A percentile compares a stretch with the other conserved stretches of the same genome.
These are phyloP conservation scores for Neocatenulostroma microsporum DNA, from an alignment of 2,329 filamentous ascomycete genomes.

Conservation along the genomic window DNA sequence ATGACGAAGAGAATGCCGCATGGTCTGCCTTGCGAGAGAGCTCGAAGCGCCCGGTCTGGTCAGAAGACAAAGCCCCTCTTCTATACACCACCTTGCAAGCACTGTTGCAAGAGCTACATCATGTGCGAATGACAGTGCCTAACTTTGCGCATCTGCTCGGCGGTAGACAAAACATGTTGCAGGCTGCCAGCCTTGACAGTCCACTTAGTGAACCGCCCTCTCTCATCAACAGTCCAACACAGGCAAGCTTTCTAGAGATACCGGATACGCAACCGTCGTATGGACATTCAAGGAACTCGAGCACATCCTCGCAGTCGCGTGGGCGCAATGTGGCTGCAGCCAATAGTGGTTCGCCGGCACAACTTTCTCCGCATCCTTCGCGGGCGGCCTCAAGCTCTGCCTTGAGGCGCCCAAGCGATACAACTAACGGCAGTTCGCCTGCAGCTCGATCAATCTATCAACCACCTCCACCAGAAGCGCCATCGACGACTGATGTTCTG, in stretches of 20 bases:
- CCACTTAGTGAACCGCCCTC: slow-evolving; percentile 17
- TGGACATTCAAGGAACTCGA: slow-evolving; percentile 17
- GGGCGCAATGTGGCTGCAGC: slow-evolving; percentile 11
- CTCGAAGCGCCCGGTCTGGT: slow-evolving; percentile 31
- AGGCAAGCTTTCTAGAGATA: no score
- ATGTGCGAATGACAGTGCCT: slow-evolving; percentile 37
- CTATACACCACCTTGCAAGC: slow-evolving; percentile 37
- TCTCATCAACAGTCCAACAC: slow-evolving; percentile 15
- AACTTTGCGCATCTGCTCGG: slow-evolving; percentile 43
- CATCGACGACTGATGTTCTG: slow-evolving; percentile 28
- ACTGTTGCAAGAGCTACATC: slow-evolving; percentile 36
- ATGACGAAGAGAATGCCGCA: slow-evolving; percentile 28
- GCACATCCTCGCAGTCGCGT: slow-evolving; percentile 15
- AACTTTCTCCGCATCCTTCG: slow-evolving; percentile 10
- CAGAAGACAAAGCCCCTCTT: slow-evolving; percentile 29
- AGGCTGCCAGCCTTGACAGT: slow-evolving; percentile 37
- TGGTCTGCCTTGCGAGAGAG: slow-evolving; percentile 24
- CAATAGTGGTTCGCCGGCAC: slow-evolving; percentile 10
- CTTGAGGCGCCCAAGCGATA: slow-evolving; percentile 5
- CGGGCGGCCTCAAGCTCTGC: slow-evolving; percentile 9
- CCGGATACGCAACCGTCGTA: no score
- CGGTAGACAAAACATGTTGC: slow-evolving; percentile 44
- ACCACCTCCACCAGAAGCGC: slow-evolving; percentile 28
- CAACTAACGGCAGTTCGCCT: not conserved
- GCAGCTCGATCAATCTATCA: slow-evolving; percentile 20